Evolutionary conservation across 306 rosid genomes (phyloP), one percentile per base, ranked within the genome.

Genomic region (Fragaria iinumae): DNA sequence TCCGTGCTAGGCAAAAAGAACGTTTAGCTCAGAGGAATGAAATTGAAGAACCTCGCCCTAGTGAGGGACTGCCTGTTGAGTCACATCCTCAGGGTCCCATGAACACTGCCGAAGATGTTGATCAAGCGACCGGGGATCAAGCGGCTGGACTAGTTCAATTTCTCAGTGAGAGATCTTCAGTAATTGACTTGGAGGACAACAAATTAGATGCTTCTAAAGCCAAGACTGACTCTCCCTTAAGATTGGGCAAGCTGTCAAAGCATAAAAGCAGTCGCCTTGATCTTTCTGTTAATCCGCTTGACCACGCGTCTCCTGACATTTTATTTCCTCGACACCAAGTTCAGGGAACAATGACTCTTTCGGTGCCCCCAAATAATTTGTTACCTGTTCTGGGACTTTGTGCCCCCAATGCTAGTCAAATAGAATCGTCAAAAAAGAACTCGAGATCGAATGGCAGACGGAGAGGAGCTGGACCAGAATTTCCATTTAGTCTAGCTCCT

Each of bases 381-480:
- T 86, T 91, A 65, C 99, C 99, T 11, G 97, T 92, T 81, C 86
- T 96, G 44, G 99, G 99, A 79, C 97, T 96, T 0, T 89, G 96
- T 89, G 99, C 98, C 81, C 96, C 98, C 67, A 89, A 86, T 87
- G 90, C 91, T 73, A 88, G 80, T 82, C 92, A 88, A 78, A 67
- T 79, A 17, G 96, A 89, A 67, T 76, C 96, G 23, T 83, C 90
- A 47, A 90, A 87, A 76, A 81, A 84, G 77, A 92, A 81, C 71
- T 66, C 96, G 1, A 91, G 90, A 80, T 82, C 89, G 64, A 88
- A 88, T 76, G 88, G 92, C 77, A 90, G 91, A 76, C 88, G 86
- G 53, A 85, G 77, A 39, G 97, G 85, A 73, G 65, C 85, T 88
- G 88, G 93, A 63, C 98, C 91, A 66, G 99, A 96, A 60, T 96